Percentiles rank a stretch among this genome's conserved stretches.
Evolutionary conservation across 805 yeast species (phyloP).

Genomic region (Myxozyma mucilagina): DNA sequence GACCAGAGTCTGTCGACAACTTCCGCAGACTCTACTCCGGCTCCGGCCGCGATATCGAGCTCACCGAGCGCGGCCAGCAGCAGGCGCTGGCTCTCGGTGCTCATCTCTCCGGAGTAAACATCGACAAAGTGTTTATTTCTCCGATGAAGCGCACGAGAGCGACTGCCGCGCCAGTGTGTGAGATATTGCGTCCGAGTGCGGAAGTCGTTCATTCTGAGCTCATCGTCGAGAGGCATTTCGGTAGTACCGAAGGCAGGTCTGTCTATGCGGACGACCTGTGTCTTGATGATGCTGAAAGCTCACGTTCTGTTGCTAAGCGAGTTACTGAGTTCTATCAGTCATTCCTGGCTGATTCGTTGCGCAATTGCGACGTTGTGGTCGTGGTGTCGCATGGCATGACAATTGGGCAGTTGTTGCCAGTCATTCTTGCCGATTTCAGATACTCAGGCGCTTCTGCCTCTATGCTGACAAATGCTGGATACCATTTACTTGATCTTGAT

Average conservation of each 20-base stretch:
- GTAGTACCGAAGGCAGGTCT: conserved; percentile 20
- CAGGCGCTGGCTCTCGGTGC: conserved; percentile 22
- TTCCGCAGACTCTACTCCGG: conserved; percentile 21
- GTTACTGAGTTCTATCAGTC: conserved; percentile 8
- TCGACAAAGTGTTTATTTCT: conserved; percentile 10
- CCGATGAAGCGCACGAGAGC: conserved; percentile 17
- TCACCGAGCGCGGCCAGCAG: conserved; percentile 23
- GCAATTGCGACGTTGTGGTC: neutral
- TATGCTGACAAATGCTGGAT: conserved; percentile 22
- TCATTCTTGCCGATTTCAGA: conserved; percentile 4
- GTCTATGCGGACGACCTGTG: neutral
- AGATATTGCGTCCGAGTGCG: conserved; percentile 1
- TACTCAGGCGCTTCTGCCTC: neutral
- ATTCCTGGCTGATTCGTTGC: neutral
- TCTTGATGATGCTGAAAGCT: conserved; percentile 8
- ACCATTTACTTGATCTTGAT: conserved; percentile 17
- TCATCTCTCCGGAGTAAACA: neutral
- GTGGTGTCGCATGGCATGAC: conserved; percentile 26
- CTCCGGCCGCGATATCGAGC: conserved; percentile 21
- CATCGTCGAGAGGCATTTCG: conserved; percentile 18
- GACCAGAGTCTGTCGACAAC: conserved; percentile 25
- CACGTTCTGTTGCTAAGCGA: neutral
- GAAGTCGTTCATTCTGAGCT: conserved; percentile 10
- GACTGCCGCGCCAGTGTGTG: conserved; percentile 17
- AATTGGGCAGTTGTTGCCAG: conserved; percentile 2